phyloP scores from a whole-genome alignment of 2,329 filamentous ascomycete species.

The Paraphoma chrysanthemicola region DNA sequence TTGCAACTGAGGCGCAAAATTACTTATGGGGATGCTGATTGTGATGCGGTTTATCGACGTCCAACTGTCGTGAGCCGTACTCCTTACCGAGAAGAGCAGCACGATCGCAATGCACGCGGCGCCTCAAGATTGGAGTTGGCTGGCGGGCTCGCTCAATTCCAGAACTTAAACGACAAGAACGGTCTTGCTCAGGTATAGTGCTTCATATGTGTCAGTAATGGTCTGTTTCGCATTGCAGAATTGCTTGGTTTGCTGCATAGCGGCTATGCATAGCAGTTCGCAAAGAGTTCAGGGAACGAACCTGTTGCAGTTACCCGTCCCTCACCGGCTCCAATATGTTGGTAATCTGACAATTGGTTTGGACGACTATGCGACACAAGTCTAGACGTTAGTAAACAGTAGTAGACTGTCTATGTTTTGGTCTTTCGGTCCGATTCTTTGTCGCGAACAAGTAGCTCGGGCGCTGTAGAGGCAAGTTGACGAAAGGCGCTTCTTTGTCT shows the following conservation, averaged over 20 bases:
- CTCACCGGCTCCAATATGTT: conserved; percentile 33
- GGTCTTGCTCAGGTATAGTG: conserved; percentile 16
- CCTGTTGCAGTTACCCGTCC: conserved; percentile 44
- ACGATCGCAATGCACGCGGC: too few species aligned
- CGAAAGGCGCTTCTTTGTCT: conserved; percentile 47
- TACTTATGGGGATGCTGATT: too few species aligned
- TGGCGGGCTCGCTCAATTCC: conserved; percentile 15
- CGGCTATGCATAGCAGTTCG: conserved; percentile 39
- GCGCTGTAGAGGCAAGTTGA: conserved; percentile 42
- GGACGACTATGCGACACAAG: conserved; percentile 24
- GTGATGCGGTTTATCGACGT: too few species aligned
- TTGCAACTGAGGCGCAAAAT: conserved; percentile 3
- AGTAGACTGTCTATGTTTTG: conserved; percentile 43
- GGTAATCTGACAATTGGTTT: conserved; percentile 37
- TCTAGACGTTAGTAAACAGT: conserved; percentile 26
- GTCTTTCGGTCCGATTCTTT: conserved; percentile 44
- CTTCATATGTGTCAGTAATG: conserved; percentile 38
- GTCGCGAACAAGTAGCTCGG: conserved; percentile 34
- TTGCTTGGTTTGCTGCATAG: conserved; percentile 41
- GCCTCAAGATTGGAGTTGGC: conserved; percentile 2
- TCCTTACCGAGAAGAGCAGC: too few species aligned
- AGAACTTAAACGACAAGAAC: conserved; percentile 17
- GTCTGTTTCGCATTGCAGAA: conserved; percentile 19
- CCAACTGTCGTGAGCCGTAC: too few species aligned
- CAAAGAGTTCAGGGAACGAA: conserved; percentile 40